A percentile compares a stretch with the other conserved stretches of the same genome.
Evolutionary conservation across 2,329 filamentous ascomycete genomes (phyloP).

Genomic region (Scedosporium boydii): DNA sequence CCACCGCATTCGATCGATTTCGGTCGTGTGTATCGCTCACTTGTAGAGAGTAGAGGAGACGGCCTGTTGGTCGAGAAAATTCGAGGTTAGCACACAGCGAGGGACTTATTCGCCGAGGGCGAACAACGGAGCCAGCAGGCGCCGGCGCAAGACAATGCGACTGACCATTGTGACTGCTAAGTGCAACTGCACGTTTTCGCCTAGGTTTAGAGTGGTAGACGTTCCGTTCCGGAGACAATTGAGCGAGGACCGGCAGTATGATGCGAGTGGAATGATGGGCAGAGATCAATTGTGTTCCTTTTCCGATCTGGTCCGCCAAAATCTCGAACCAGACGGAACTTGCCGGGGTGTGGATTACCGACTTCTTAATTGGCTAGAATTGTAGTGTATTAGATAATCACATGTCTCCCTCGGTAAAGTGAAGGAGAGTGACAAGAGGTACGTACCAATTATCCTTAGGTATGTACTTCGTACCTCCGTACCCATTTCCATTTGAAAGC

Average conservation of each 20-base stretch:
- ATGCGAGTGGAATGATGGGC: not conserved
- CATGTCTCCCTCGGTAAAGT: not conserved
- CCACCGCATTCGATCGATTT: not conserved
- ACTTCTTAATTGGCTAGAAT: not conserved
- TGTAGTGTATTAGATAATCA: not conserved
- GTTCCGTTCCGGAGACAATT: not conserved
- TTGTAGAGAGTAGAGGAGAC: not conserved
- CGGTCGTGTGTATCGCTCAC: not conserved
- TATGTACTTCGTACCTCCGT: too few relatives aligned
- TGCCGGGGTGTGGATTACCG: not conserved
- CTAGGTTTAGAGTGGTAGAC: not conserved
- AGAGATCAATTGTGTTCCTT: slow-evolving; percentile 3
- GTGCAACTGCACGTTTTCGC: slow-evolving; percentile 10
- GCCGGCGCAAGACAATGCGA: slow-evolving; percentile 7
- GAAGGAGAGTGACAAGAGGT: not conserved
- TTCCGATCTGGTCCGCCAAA: not conserved
- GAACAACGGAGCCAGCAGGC: not conserved
- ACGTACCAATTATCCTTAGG: too few relatives aligned
- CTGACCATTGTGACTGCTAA: slow-evolving; percentile 47
- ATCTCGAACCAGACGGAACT: slow-evolving; percentile 3
- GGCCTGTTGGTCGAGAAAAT: not conserved
- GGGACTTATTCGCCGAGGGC: not conserved
- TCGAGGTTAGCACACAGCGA: not conserved
- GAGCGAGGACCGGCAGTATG: not conserved
- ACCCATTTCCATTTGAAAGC: not conserved